Evolutionary conservation across 805 yeast species (phyloP).

Genomic region (Saccharomycopsis oosterbeekiorum): DNA sequence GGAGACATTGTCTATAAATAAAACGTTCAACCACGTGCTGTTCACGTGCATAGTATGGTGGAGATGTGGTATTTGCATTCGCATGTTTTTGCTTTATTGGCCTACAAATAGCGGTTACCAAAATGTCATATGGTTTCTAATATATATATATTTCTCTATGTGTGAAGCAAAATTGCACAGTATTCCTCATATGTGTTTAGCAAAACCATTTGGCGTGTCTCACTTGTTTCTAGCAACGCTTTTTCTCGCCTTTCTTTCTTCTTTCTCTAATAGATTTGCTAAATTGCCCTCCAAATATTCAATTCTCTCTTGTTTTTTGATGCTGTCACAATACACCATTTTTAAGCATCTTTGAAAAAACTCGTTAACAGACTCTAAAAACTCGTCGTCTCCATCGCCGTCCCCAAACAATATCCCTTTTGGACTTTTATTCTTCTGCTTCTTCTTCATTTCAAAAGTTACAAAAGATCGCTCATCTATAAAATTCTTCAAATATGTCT

Average conservation of each 20-base stretch:
- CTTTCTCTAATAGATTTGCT: not conserved
- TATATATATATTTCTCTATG: too few species aligned
- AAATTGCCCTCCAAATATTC: not conserved
- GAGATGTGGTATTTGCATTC: too few species aligned
- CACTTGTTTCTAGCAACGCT: not conserved
- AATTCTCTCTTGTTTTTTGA: not conserved
- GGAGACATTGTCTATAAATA: too few species aligned
- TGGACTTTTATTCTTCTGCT: not conserved
- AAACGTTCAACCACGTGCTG: too few species aligned
- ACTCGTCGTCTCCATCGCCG: not conserved
- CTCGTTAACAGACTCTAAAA: not conserved
- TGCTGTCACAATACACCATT: not conserved
- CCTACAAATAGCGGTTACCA: too few species aligned
- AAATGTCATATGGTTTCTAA: too few species aligned
- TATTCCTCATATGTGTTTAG: not conserved
- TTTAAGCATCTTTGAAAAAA: not conserved
- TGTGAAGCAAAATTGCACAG: too few species aligned
- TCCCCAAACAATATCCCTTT: not conserved
- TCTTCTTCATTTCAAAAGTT: not conserved
- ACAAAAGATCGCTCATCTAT: not conserved
- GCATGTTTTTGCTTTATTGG: too few species aligned
- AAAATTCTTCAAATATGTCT: not conserved
- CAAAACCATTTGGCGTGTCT: not conserved
- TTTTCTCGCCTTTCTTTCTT: not conserved
- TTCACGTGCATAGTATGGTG: too few species aligned